Evolutionary conservation across 257 asterid genomes (phyloP).

Genomic region (Thymus mandschuricus): DNA sequence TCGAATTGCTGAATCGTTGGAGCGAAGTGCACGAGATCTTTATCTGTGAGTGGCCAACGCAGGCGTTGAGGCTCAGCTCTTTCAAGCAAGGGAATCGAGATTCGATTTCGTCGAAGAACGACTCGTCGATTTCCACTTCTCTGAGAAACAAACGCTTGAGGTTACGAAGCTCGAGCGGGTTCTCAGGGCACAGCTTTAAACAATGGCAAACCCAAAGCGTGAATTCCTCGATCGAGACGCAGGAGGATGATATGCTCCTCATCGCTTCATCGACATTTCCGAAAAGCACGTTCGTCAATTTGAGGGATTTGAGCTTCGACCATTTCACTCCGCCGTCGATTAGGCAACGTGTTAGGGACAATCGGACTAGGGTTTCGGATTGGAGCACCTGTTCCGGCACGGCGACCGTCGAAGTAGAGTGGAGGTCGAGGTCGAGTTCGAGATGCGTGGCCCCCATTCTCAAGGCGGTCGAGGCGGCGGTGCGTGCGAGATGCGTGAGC

Average conservation of each 20-base stretch:
- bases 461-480: background rate
- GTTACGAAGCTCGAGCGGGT: background rate
- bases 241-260: too few species aligned
- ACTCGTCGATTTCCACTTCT: background rate
- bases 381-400: background rate
- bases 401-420: background rate
- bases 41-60: background rate
- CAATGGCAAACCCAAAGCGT: background rate
- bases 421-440: background rate
- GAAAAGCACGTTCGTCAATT: background rate
- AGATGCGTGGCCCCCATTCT: background rate
- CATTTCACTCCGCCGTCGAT: background rate
- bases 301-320: background rate
- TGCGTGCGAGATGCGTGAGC: background rate
- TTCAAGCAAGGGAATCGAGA: slow-evolving; percentile 5
- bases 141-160: background rate
- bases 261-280: background rate
- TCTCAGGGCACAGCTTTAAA: background rate
- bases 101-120: background rate
- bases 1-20: background rate
- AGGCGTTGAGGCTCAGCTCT: background rate
- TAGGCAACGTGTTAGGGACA: background rate
- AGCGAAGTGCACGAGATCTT: background rate
- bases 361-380: background rate
- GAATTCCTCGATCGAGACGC: slow-evolving; percentile 2